Evolutionary conservation across 371 early-diverging fungal species (phyloP), one percentile per base, ranked within the genome.

Genomic region (Mortierella sp.): DNA sequence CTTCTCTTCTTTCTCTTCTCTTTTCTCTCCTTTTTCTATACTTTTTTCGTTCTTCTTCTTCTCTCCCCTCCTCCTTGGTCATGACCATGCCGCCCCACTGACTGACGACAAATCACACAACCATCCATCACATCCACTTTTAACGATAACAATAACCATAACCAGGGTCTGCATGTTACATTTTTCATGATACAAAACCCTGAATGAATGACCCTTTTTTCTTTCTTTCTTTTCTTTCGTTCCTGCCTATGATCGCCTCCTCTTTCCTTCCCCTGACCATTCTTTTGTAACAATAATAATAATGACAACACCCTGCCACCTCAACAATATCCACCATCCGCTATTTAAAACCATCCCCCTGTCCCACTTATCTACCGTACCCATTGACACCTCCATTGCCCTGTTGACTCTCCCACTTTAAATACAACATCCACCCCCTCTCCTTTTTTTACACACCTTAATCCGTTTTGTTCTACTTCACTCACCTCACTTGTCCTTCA

Each of bases 31-130:
- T 2, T 21, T 7, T 38, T 21, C 16, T 35, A 5, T 8, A 8
- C 21, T 2, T 38, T 35, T 21, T 63, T 48, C 48, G 3, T 48
- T 0, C 16, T 48, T 48, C 1, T 49, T 18, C 49, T 49, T 49
- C n/a, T 24, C 56, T 16, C 3, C 12, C 48, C 51, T 51, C 21
- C 16, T 60, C 16, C 29, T 16, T 32, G 32, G n/a, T 14, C 68
- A 65, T 65, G 68, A 65, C 68, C 43, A 68, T 68, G 24, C 38
- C 68, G 16, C 63, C 24, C 68, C 41, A 68, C 68, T 68, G 68
- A 68, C 41, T 21, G 10, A 38, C 12, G 35, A 60, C 63, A 68
- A 5, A 68, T 24, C 68, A 68, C 68, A 68, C 68, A 24, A 4
- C 51, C 24, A 56, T 16, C 24, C 27, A 56, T 24, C 41, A n/a